Evolutionary conservation across 805 yeast species (phyloP).

Genomic region (Candida wancherniae): DNA sequence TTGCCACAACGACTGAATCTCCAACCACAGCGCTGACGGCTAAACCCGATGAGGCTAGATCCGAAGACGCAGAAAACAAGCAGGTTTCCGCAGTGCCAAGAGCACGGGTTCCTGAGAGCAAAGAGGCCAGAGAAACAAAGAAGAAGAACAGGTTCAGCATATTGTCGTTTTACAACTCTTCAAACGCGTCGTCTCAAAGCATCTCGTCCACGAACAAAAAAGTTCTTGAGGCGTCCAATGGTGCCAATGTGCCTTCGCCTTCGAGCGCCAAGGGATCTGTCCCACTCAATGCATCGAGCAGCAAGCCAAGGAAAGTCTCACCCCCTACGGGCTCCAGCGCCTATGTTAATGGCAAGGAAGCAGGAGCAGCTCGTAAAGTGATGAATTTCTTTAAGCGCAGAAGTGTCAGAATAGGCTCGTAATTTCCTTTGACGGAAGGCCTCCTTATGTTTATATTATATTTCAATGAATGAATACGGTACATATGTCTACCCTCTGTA

Average conservation of each 20-base stretch:
- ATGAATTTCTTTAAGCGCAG: conserved; percentile 19
- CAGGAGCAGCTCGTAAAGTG: conserved; percentile 59
- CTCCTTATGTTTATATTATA: no score
- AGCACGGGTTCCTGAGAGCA: no score
- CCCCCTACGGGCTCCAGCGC: conserved; percentile 19
- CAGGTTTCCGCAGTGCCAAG: no score
- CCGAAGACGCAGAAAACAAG: conserved; percentile 5
- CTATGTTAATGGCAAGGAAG: conserved; percentile 44
- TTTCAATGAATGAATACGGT: no score
- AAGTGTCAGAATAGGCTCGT: conserved; percentile 17
- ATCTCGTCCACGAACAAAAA: conserved; percentile 17
- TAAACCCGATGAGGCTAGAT: conserved; percentile 1
- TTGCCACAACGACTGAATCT: conserved; percentile 18
- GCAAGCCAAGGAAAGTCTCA: conserved; percentile 22
- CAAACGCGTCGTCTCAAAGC: conserved; percentile 20
- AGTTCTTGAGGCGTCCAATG: conserved; percentile 23
- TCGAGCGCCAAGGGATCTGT: conserved; percentile 10
- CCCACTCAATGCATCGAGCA: conserved; percentile 6
- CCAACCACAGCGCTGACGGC: conserved; percentile 9
- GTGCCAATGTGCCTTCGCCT: conserved; percentile 4
- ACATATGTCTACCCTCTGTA: no score
- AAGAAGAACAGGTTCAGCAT: conserved; percentile 41
- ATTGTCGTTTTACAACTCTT: conserved; percentile 38
- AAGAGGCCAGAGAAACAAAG: conserved; percentile 25
- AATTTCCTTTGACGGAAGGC: no score